Evolutionary conservation across 2,329 filamentous ascomycete species (phyloP).

Genomic region (Hypoxylon rubiginosum): DNA sequence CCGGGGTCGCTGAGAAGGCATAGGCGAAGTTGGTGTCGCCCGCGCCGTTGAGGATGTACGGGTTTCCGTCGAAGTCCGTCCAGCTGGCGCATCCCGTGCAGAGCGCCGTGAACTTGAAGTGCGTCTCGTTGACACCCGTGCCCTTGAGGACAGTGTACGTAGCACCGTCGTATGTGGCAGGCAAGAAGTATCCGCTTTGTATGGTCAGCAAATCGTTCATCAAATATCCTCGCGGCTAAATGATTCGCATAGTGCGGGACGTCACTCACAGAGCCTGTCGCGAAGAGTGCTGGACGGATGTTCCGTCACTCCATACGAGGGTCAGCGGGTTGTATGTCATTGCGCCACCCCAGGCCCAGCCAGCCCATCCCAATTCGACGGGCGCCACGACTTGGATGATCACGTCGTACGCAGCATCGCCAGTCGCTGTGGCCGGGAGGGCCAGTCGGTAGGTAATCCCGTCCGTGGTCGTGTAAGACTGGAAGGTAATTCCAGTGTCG

Average conservation of each 20-base stretch:
- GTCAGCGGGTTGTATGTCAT: constrained; percentile 60
- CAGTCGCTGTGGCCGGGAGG: constrained; percentile 51
- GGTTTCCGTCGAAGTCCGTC: constrained; percentile 57
- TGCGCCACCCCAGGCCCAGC: constrained; percentile 57
- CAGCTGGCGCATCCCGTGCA: constrained; percentile 59
- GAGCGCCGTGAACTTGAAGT: constrained; percentile 54
- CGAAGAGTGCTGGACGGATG: constrained; percentile 55
- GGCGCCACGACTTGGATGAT: constrained; percentile 57
- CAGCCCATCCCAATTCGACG: constrained; percentile 56
- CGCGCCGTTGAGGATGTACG: constrained; percentile 55
- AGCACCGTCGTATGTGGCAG: constrained; percentile 50
- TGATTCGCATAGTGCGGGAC: constrained; percentile 6
- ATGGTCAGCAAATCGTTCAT: constrained; percentile 8
- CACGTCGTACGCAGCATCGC: constrained; percentile 54
- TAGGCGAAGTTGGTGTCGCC: constrained; percentile 57
- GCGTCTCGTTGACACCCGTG: constrained; percentile 52
- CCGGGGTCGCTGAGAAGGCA: constrained; percentile 55
- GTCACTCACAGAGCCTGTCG: constrained; percentile 56
- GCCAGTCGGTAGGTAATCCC: constrained; percentile 52
- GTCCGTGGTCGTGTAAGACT: constrained; percentile 57
- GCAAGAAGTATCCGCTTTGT: constrained; percentile 54
- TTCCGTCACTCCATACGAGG: constrained; percentile 57
- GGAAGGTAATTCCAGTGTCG: constrained; percentile 60
- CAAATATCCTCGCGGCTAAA: not conserved
- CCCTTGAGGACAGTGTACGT: constrained; percentile 54